Base-by-base conservation (phyloP, 345 rosid species). In the Populus euphratica region DNA sequence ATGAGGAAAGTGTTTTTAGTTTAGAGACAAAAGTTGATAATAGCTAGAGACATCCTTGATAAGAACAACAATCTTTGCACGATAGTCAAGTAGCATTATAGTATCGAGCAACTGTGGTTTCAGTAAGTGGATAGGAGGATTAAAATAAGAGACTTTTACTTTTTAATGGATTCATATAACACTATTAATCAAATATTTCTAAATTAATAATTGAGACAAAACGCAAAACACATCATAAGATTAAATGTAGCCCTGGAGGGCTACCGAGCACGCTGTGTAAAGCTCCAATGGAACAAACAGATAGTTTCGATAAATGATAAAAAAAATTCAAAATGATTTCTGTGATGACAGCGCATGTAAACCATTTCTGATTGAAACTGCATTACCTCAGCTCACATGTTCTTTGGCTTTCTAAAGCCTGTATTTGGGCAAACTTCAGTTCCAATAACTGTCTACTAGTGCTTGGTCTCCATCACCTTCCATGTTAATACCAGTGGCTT, bases 1-100 rank as follows among this genome's bases (percentile, higher is more conserved):
- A 31, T 56, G 47, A 71, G 80, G 67, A 74, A 76, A 67, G 54
- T 72, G 78, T 43, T 72, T 21, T 61, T 70, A 67, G 74, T 81
- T 67, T 11, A 59, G 23, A 29, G 79, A 79, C 79, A 86, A 77
- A 71, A 76, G 13, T 52, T 27, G 43, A 54, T 52, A 31, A 4
- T 33, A 33, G 35, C 35, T 33, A 49, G 68, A 31, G 52, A 50
- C 70, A 74, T 75, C 23, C 69, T 77, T 73, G 75, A 75, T 9
- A 44, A 68, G 68, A 61, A 52, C 79, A 81, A 72, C 77, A 39
- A 65, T 50, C 77, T 20, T 68, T 75, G 61, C 73, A 70, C 43
- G n/a, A 61, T 54, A 31, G 71, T 20, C 23, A 43, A 47, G 43
- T 27, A 56, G 27, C 73, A 47, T 41, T 31, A 18, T 74, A 62